Conservation (phyloP, 805 yeast genomes). For the Spathaspora arborariae region DNA sequence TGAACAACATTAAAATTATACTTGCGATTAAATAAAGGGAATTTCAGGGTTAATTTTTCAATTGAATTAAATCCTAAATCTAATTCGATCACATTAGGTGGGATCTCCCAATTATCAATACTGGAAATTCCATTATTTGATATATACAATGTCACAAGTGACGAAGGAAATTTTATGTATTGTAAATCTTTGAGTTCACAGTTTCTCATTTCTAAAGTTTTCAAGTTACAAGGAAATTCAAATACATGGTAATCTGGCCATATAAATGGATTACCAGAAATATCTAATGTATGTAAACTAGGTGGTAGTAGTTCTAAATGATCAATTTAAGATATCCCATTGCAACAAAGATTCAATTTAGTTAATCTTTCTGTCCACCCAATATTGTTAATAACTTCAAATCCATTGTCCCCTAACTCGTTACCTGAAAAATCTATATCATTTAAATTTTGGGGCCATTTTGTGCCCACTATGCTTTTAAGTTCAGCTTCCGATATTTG, state of each 20-base stretch:
- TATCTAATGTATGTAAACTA: conserved; percentile 6
- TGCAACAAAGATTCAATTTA: neutral
- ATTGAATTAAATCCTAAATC: conserved; percentile 10
- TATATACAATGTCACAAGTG: conserved; percentile 22
- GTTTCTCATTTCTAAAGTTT: conserved; percentile 19
- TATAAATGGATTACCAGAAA: conserved; percentile 3
- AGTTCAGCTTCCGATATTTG: no score
- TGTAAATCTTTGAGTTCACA: conserved; percentile 19
- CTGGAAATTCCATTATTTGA: conserved; percentile 21
- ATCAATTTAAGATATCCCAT: conserved; percentile 2
- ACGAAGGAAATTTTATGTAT: conserved; percentile 15
- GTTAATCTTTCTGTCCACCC: neutral
- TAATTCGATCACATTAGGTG: conserved; percentile 11
- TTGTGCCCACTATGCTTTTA: no score
- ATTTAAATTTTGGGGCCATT: no score
- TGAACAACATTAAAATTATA: conserved; percentile 4
- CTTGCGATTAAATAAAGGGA: conserved; percentile 2
- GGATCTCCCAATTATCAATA: conserved; percentile 22
- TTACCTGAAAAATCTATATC: no score
- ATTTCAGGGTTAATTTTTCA: neutral
- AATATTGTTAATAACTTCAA: no score
- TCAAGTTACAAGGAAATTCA: conserved; percentile 25
- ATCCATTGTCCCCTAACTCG: no score
- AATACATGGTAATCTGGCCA: conserved; percentile 11
- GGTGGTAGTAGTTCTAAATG: conserved; percentile 7